Percentiles rank a stretch among this genome's conserved stretches.
Evolutionary conservation across 768 basidiomycete genomes (phyloP).

Genomic region (Leccinum boreale): DNA sequence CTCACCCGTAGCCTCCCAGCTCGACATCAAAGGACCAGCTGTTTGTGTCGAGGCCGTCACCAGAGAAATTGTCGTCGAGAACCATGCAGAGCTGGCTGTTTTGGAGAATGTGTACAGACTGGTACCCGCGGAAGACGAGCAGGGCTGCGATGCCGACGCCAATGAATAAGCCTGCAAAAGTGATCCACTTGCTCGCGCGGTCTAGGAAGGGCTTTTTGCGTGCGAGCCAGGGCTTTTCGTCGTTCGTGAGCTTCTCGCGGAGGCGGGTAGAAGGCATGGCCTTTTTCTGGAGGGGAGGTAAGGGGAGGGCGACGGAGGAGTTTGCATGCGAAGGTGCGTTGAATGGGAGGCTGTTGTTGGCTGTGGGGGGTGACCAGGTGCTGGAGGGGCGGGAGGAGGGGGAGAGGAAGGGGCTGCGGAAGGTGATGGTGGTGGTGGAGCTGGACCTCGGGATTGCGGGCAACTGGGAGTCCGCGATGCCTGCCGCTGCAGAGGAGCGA

Average conservation of each 20-base stretch:
- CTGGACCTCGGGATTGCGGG: slow-evolving; percentile 37
- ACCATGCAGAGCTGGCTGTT: slow-evolving; percentile 40
- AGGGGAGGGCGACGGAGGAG: slow-evolving; percentile 32
- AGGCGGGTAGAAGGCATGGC: slow-evolving; percentile 47
- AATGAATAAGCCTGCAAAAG: slow-evolving; percentile 38
- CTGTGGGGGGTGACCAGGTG: slow-evolving; percentile 59
- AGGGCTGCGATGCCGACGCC: slow-evolving; percentile 42
- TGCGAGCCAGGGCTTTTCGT: slow-evolving; percentile 48
- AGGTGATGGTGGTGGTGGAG: slow-evolving; percentile 42
- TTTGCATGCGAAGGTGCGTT: slow-evolving; percentile 29
- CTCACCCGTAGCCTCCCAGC: slow-evolving; percentile 51
- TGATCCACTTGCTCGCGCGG: slow-evolving; percentile 46
- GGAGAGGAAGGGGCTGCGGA: slow-evolving; percentile 68
- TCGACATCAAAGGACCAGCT: slow-evolving; percentile 50
- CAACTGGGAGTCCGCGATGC: slow-evolving; percentile 8
- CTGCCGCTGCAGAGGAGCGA: slow-evolving; percentile 25
- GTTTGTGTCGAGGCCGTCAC: slow-evolving; percentile 37
- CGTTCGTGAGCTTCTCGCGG: slow-evolving; percentile 44
- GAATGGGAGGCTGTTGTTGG: slow-evolving; percentile 24
- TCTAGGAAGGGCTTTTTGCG: slow-evolving; percentile 29
- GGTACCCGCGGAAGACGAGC: slow-evolving; percentile 45
- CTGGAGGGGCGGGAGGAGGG: slow-evolving; percentile 64
- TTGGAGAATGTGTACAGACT: slow-evolving; percentile 35
- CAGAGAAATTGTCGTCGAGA: slow-evolving; percentile 47
- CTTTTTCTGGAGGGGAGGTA: slow-evolving; percentile 40